A percentile compares a stretch with the other conserved stretches of the same genome.
Conservation (phyloP, 306 rosid genomes). For the Cajanus cajan region DNA sequence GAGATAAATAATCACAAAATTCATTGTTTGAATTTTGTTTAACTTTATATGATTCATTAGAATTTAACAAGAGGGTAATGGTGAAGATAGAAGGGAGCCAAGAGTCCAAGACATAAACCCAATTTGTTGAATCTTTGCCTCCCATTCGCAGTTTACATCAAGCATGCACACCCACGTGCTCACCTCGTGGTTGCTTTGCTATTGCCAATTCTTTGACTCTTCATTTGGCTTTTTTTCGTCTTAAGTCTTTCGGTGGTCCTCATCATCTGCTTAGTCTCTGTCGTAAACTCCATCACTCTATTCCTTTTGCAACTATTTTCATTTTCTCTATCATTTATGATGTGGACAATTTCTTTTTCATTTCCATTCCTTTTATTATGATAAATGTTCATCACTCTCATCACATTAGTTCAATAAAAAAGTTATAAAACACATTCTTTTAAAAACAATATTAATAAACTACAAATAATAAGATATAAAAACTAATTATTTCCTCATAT, state of each 20-base stretch:
- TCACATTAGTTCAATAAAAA: too few relatives aligned
- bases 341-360: conserved; percentile 25
- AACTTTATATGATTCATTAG: too few relatives aligned
- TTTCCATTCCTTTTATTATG: neutral
- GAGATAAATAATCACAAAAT: too few relatives aligned
- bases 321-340: conserved; percentile 6
- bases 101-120: neutral
- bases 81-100: conserved; percentile 34
- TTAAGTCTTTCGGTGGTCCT: conserved; percentile 25
- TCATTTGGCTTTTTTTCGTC: conserved; percentile 40
- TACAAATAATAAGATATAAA: too few relatives aligned
- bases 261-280: conserved; percentile 8
- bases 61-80: neutral
- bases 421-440: too few relatives aligned
- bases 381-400: neutral
- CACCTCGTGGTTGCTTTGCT: conserved; percentile 10
- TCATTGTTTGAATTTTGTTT: neutral
- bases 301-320: conserved; percentile 14
- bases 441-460: too few relatives aligned
- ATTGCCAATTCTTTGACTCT: conserved; percentile 45
- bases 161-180: conserved; percentile 47
- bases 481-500: too few relatives aligned
- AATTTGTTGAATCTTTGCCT: conserved; percentile 48
- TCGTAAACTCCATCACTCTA: neutral
- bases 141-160: conserved; percentile 20